phyloP scores from a whole-genome alignment of 2,329 filamentous ascomycete species.

The Cryphonectria japonica region DNA sequence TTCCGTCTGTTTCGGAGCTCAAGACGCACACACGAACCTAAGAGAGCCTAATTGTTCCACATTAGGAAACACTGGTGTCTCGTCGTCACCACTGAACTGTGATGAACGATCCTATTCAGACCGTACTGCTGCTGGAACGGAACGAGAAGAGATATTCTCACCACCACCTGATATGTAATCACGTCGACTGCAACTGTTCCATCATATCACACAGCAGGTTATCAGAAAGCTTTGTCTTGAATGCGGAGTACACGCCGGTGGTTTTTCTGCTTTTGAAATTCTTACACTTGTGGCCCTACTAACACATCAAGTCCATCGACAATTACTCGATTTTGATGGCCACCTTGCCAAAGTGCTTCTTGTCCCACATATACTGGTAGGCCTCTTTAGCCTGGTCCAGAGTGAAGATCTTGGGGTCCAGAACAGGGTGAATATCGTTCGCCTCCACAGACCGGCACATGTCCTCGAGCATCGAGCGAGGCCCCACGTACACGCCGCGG shows the following conservation, averaged over 20 bases:
- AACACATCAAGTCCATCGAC: not conserved
- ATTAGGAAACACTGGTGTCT: not conserved
- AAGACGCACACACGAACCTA: not conserved
- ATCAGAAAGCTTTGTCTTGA: too few species aligned
- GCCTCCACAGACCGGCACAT: conserved; percentile 49
- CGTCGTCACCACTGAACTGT: not conserved
- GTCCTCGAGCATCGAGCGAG: conserved; percentile 45
- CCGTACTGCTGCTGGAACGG: not conserved
- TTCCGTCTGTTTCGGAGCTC: not conserved
- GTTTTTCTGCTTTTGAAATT: not conserved
- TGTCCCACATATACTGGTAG: conserved; percentile 57
- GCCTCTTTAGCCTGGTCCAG: conserved; percentile 47
- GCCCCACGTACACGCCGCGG: conserved; percentile 48
- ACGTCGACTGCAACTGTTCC: too few species aligned
- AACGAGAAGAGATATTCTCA: not conserved
- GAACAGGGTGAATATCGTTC: conserved; percentile 47
- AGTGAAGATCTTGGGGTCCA: conserved; percentile 43
- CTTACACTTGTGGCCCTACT: not conserved
- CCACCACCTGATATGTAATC: too few species aligned
- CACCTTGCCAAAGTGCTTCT: conserved; percentile 61
- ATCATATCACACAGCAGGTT: too few species aligned
- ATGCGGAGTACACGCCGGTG: not conserved
- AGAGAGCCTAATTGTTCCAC: not conserved
- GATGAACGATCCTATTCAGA: too few species aligned
- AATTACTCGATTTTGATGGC: conserved; percentile 49